These are phyloP conservation scores for Fusarium sp. DNA, from an alignment of 2,329 filamentous ascomycete genomes.

Conservation along the genomic window DNA sequence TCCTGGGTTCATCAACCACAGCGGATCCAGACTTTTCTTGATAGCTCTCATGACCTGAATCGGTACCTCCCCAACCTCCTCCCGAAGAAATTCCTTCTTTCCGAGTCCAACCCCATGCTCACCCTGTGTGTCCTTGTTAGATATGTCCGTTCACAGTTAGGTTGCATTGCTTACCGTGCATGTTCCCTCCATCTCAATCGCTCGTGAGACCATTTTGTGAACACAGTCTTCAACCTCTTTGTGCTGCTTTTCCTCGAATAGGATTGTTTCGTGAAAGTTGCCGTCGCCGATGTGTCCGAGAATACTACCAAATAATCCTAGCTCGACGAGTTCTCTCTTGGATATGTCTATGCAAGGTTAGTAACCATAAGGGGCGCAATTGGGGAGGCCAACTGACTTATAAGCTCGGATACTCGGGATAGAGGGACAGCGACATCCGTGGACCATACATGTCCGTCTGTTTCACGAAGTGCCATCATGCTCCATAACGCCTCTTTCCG, in stretches of 20 bases:
- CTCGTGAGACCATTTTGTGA: conserved; percentile 88
- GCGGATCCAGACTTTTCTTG: conserved; percentile 81
- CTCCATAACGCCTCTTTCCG: conserved; percentile 85
- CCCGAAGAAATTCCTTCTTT: conserved; percentile 81
- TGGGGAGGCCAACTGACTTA: conserved; percentile 22
- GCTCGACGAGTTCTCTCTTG: conserved; percentile 86
- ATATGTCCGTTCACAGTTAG: accelerated
- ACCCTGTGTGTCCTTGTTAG: conserved; percentile 51
- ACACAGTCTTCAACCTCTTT: conserved; percentile 82
- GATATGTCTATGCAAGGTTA: conserved; percentile 67
- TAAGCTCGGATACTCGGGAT: conserved; percentile 75
- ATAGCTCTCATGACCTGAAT: conserved; percentile 85
- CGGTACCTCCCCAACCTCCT: conserved; percentile 82
- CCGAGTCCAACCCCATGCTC: conserved; percentile 88
- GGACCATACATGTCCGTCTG: conserved; percentile 72
- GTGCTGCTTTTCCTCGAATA: conserved; percentile 82
- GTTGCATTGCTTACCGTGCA: conserved; percentile 63
- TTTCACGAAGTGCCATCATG: conserved; percentile 73
- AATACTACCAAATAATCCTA: conserved; percentile 87
- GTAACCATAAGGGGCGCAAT: accelerated
- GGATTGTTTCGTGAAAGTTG: conserved; percentile 93
- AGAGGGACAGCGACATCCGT: conserved; percentile 88
- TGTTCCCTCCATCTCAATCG: conserved; percentile 92
- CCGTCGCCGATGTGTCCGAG: conserved; percentile 92
- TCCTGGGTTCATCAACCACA: conserved; percentile 90